These are phyloP conservation scores for Pseudopithomyces chartarum DNA, from an alignment of 2,329 filamentous ascomycete species.

Conservation along the genomic window DNA sequence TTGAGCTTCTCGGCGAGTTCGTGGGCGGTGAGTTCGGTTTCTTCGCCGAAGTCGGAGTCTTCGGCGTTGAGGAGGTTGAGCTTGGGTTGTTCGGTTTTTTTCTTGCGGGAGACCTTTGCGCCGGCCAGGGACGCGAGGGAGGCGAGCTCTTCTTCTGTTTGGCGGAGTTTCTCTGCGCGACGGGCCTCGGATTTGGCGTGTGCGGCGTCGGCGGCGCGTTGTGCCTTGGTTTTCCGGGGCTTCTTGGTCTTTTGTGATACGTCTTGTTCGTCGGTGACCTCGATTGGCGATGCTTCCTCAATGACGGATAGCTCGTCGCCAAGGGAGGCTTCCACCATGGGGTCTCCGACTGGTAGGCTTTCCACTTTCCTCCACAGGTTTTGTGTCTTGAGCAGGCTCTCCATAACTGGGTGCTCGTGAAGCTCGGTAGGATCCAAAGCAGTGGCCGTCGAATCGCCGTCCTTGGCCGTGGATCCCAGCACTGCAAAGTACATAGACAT, in stretches of 20 bases:
- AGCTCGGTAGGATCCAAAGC: constrained; percentile 78
- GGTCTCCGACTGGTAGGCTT: constrained; percentile 61
- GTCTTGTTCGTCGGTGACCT: constrained; percentile 36
- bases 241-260: constrained; percentile 38
- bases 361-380: constrained; percentile 79
- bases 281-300: constrained; percentile 34
- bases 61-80: constrained; percentile 56
- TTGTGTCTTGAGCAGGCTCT: constrained; percentile 77
- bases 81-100: constrained; percentile 28
- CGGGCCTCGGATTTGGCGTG: constrained; percentile 60
- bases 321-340: constrained; percentile 39
- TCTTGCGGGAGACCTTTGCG: constrained; percentile 50
- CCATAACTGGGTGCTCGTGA: constrained; percentile 90
- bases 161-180: constrained; percentile 58
- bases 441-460: constrained; percentile 55
- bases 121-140: constrained; percentile 69
- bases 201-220: constrained; percentile 57
- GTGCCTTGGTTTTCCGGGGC: constrained; percentile 53
- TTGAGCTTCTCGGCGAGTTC: constrained; percentile 85
- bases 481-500: constrained; percentile 94
- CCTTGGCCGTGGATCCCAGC: constrained; percentile 76
- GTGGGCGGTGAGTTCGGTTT: constrained; percentile 75
- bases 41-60: constrained; percentile 92
- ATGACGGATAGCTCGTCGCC: constrained; percentile 42
- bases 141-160: constrained; percentile 72